Evolutionary conservation across 1,284 basidiomycete genomes (phyloP), one percentile per base, ranked within the genome.

Genomic region (Trametes polyzona): DNA sequence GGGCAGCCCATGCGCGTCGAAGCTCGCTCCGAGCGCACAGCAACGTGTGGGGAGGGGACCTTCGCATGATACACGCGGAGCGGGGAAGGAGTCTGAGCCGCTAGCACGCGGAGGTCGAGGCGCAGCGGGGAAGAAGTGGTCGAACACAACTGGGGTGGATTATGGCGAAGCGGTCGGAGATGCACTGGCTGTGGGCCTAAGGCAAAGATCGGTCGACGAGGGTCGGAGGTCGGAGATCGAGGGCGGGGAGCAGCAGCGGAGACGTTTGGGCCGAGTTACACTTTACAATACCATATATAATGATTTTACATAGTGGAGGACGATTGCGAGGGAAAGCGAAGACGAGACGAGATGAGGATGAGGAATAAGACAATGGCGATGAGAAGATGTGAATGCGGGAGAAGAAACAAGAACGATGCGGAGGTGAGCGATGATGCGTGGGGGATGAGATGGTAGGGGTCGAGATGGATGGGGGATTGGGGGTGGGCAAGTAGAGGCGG

Each of bases 241-340:
- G n/a, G n/a, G n/a, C n/a, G n/a, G n/a, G n/a, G n/a, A 33, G 37
- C 52, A 54, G 41, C 52, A 47, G 37, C n/a, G n/a, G n/a, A n/a
- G 36, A 54, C 44, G 44, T 35, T 36, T n/a, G 33, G 35, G 36
- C 37, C 52, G 35, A 47, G 36, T 33, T 47, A 54, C 37, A 54
- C 21, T 40, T 47, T 54, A 54, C 52, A 54, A 17, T 54, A 54
- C 14, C 24, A 51, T 51, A 51, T 43, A 54, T 47, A 42, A 17
- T 17, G 44, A 7, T n/a, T 16, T 54, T 39, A 47, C 39, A 54
- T 47, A 44, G 17, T 19, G 7, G 21, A 16, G 36, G 29, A 19
- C 14, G 29, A 17, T 32, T 39, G 51, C 51, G 17, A 12, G 26
- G 23, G 26, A 40, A 29, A 46, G 36, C 27, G 42, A 39, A 30